Evolutionary conservation across 169 alveolate genomes (phyloP).

Genomic region (Cryptosporidium canis): DNA sequence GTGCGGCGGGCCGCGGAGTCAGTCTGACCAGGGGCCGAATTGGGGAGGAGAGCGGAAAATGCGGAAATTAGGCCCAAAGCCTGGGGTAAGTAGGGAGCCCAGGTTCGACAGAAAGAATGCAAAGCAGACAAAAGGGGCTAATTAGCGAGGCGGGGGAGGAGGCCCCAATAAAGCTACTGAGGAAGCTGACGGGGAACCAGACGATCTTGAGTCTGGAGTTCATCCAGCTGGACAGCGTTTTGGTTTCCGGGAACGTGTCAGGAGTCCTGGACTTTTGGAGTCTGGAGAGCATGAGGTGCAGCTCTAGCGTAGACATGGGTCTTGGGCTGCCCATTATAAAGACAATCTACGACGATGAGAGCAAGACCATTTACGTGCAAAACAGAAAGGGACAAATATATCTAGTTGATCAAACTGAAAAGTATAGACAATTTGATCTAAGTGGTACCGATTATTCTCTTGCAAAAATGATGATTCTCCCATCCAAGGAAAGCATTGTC

Average conservation of each 20-base stretch:
- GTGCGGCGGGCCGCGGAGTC: too few species aligned
- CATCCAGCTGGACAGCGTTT: background rate
- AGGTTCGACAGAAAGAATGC: background rate
- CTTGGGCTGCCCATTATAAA: background rate
- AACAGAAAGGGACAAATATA: slow-evolving; percentile 20
- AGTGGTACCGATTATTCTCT: background rate
- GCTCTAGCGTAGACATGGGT: background rate
- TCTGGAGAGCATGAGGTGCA: background rate
- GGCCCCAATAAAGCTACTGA: background rate
- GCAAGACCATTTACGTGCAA: background rate
- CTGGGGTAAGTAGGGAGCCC: background rate
- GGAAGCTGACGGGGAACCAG: background rate
- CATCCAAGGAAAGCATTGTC: background rate
- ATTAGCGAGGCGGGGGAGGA: background rate
- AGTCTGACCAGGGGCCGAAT: too few species aligned
- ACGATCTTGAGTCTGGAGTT: slow-evolving; percentile 8
- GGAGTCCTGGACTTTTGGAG: slow-evolving; percentile 28
- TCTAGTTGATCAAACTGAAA: background rate
- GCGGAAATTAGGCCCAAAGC: background rate
- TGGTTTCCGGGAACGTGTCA: slow-evolving; percentile 4
- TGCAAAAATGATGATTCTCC: background rate
- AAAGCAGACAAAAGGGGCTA: background rate
- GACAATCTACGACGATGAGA: background rate
- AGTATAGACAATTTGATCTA: background rate
- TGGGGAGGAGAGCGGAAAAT: too few species aligned